Evolutionary conservation across 495 filamentous ascomycete species (phyloP).

Genomic region (Parathielavia hyrcaniae): DNA sequence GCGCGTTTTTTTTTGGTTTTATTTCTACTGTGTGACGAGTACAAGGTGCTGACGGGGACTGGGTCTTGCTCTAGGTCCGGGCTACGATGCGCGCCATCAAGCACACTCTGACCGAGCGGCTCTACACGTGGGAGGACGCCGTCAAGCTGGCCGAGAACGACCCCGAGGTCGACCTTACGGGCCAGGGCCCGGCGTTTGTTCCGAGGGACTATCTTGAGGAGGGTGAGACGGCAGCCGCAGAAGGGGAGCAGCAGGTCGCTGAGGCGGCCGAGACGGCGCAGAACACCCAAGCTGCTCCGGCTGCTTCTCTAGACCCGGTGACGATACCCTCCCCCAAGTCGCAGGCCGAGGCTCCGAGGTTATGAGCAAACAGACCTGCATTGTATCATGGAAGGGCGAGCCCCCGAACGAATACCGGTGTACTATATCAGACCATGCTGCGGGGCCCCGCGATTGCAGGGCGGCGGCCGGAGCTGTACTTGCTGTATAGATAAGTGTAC

Average conservation of each 20-base stretch:
- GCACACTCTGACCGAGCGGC: conserved; percentile 77
- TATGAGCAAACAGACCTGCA: conserved; percentile 15
- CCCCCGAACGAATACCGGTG: not conserved
- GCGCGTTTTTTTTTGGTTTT: conserved; percentile 28
- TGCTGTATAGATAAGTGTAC: conserved; percentile 28
- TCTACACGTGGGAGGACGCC: conserved; percentile 86
- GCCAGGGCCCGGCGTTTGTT: conserved; percentile 43
- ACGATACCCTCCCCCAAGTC: conserved; percentile 20
- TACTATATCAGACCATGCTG: conserved; percentile 2
- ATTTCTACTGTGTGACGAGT: not conserved
- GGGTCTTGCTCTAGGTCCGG: conserved; percentile 47
- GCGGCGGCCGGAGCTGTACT: not conserved
- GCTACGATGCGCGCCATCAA: conserved; percentile 72
- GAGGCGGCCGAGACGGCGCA: conserved; percentile 6
- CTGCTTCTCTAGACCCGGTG: conserved; percentile 12
- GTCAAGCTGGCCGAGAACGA: conserved; percentile 61
- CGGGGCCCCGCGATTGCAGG: not conserved
- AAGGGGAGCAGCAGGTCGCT: conserved; percentile 8
- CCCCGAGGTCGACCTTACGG: conserved; percentile 55
- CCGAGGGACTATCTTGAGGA: conserved; percentile 40
- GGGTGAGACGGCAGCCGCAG: conserved; percentile 12
- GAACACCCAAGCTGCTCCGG: conserved; percentile 7
- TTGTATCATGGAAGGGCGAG: not conserved
- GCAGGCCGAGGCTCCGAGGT: conserved; percentile 19
- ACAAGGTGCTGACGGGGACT: not conserved